Evolutionary conservation across 192 early-diverging fungal species (phyloP).

Genomic region (Spizellomyces punctatus): DNA sequence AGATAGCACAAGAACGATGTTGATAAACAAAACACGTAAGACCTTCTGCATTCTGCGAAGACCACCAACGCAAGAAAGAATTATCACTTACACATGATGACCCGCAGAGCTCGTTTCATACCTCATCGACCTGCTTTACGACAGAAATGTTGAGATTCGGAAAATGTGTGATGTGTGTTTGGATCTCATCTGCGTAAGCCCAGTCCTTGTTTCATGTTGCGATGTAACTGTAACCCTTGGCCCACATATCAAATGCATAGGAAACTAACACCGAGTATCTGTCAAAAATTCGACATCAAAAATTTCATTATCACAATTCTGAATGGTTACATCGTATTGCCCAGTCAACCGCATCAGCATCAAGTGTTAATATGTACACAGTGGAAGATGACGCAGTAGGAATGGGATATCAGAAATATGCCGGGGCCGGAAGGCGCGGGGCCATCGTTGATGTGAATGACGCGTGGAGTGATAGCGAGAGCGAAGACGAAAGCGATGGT

Average conservation of each 20-base stretch:
- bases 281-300: constrained; percentile 52
- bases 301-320: constrained; percentile 62
- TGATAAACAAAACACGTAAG: constrained; percentile 51
- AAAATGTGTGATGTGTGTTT: constrained; percentile 58
- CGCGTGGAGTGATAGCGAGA: constrained; percentile 25
- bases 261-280: constrained; percentile 61
- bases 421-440: constrained; percentile 14
- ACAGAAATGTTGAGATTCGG: constrained; percentile 58
- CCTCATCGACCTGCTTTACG: constrained; percentile 62
- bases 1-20: constrained; percentile 39
- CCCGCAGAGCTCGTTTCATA: constrained; percentile 54
- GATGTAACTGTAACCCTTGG: not conserved
- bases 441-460: constrained; percentile 14
- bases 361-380: not conserved
- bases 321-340: constrained; percentile 56
- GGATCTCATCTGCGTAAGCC: constrained; percentile 55
- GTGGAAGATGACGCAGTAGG: constrained; percentile 10
- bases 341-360: constrained; percentile 29
- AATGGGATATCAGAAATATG: constrained; percentile 10
- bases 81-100: not conserved
- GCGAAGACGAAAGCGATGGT: constrained; percentile 32
- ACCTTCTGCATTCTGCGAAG: not conserved
- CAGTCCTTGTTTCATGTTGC: not conserved
- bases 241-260: constrained; percentile 23
- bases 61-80: not conserved